phyloP scores from a whole-genome alignment of 768 basidiomycete genomes.

The Omphalotus guepiniiformis region DNA sequence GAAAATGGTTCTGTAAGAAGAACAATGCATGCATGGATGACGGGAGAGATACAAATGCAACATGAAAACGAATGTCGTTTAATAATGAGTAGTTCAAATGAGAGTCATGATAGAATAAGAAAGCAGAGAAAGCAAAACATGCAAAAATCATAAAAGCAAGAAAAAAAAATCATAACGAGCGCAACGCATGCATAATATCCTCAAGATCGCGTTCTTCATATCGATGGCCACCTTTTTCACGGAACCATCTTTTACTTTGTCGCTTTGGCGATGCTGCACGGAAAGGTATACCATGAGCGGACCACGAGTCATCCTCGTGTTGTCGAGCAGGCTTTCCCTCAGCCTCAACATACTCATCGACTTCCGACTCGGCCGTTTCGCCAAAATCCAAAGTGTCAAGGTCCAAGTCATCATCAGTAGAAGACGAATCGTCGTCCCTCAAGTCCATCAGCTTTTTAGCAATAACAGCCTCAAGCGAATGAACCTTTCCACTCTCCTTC shows the following conservation, averaged over 20 bases:
- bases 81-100: no score
- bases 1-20: no score
- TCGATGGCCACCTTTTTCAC: slow-evolving; percentile 33
- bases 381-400: not conserved
- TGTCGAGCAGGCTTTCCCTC: not conserved
- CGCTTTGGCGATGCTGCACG: slow-evolving; percentile 11
- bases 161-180: slow-evolving; percentile 22
- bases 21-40: no score
- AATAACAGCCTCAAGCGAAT: not conserved
- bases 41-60: no score
- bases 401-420: slow-evolving; percentile 1
- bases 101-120: no score
- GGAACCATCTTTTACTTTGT: slow-evolving; percentile 33
- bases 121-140: not conserved
- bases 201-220: slow-evolving; percentile 32
- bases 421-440: not conserved
- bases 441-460: not conserved
- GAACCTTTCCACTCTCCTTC: not conserved
- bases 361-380: not conserved
- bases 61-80: no score
- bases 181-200: slow-evolving; percentile 29
- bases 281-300: no score
- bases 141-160: not conserved
- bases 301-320: slow-evolving; percentile 2
- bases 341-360: slow-evolving; percentile 7